Evolutionary conservation across 106 monocot genomes (phyloP), one percentile per base, ranked within the genome.

Genomic region (Cymbidium sinense): DNA sequence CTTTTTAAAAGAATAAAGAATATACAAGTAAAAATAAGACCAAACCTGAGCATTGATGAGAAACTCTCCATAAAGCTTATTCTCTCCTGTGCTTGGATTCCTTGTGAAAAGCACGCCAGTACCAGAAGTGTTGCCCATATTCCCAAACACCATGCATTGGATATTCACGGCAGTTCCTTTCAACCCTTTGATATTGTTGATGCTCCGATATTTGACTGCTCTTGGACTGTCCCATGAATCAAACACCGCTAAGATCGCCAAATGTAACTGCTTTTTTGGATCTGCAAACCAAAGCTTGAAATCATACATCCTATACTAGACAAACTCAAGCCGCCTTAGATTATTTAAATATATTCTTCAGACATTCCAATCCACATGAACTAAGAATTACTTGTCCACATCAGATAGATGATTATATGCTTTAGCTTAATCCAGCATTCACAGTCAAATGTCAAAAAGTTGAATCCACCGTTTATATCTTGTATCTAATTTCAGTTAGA

Each of bases 91-190:
- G 84, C 94, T 98, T 12, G 96, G 96, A 64, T 92, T 92, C 79
- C 96, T 82, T 3, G 96, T 98, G 87, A 98, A 98, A 64, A 98
- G 91, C 27, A 98, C 96, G 51, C 96, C 96, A 55, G 96, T 98
- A 9, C 96, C 96, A 2, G 94, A 98, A 37, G 92, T 94, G 77
- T 88, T 74, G 11, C 96, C 96, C 96, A 98, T 98, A 88, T 98
- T 98, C 27, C 96, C 94, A 70, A 92, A 98, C 69, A 98, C 96
- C 96, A 98, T 98, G 70, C 88, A 90, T 81, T 98, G 96, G 43
- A 98, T 83, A 86, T 98, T 98, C 20, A 98, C 96, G 5, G 96
- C 96, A 39, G 96, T 98, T 44, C 96, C 94, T 78, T 90, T 94
- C 74, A 98, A 79, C 47, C 94, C 94, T 39, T 77, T 94, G 55